Evolutionary conservation across 768 basidiomycete species (phyloP), one percentile per base, ranked within the genome.

Genomic region (Auricularia sp.): DNA sequence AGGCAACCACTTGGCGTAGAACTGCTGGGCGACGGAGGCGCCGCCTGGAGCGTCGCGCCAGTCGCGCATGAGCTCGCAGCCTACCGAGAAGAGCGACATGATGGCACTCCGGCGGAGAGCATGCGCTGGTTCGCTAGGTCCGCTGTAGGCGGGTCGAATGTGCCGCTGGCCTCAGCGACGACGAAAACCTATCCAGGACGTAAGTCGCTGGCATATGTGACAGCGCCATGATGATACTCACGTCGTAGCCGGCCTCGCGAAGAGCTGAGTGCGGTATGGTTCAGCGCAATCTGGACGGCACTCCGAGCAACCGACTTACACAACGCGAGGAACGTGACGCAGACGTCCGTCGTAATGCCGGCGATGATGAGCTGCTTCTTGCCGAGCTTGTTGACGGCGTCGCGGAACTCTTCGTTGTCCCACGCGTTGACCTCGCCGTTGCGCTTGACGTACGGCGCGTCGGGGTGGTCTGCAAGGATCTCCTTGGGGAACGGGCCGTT

Each of bases 351-450:
- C 18, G 74, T 75, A 62, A 83, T 81, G 1, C 81, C 81, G 21
- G 75, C 81, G 18, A 81, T 68, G 68, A 81, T 81, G 54, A 82
- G 69, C 63, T 83, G 81, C 68, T 77, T 79, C 71, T 80, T 81
- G 8, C 79, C 80, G 7, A 80, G 80, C 1, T 80, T 79, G 56
- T 75, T 70, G n/a, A 83, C 79, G 29, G 81, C 81, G 3, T 71
- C 72, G 44, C 77, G 73, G 74, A 83, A 81, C 63, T 80, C 80
- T 3, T 71, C 65, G 68, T 80, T 82, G 68, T 83, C 80, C 81
- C 81, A 83, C 8, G 81, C 81, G 63, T 83, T 72, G 16, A 83
- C 81, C 68, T 83, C 80, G 2, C 80, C 81, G 23, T 78, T 70
- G 16, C 81, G 75, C 71, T 77, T 79, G 73, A 82, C 78, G 65